Conservation (phyloP, 768 basidiomycete genomes). For the Tylopilus intermedius region DNA sequence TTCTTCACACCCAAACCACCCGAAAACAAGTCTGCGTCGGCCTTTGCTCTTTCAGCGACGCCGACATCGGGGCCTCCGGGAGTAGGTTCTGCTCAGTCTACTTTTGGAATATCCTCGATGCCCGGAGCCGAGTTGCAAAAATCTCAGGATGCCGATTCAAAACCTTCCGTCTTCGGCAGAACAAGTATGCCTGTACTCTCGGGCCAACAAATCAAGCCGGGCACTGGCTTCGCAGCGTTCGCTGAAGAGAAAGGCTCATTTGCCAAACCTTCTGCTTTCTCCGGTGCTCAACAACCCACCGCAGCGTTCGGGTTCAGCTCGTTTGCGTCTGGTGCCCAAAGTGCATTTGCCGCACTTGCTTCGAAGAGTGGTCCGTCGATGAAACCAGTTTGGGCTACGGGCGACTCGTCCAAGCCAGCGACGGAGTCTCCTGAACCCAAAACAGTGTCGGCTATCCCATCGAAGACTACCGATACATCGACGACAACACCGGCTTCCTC, state of each 20-base stretch:
- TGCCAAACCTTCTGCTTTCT: conserved; percentile 22
- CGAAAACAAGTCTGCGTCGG: conserved; percentile 34
- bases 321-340: conserved; percentile 29
- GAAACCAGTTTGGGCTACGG: conserved; percentile 22
- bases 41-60: conserved; percentile 29
- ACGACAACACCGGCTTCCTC: not conserved
- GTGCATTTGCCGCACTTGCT: conserved; percentile 25
- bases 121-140: conserved; percentile 14
- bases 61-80: conserved; percentile 21
- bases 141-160: conserved; percentile 22
- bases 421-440: conserved; percentile 12
- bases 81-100: conserved; percentile 20
- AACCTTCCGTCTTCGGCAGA: conserved; percentile 32
- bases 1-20: conserved; percentile 42
- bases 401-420: conserved; percentile 6
- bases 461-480: not conserved
- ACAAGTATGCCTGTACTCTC: conserved; percentile 7
- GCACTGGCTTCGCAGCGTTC: conserved; percentile 34
- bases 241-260: conserved; percentile 23
- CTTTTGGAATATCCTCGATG: conserved; percentile 37
- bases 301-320: conserved; percentile 30
- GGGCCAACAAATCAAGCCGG: conserved; percentile 28
- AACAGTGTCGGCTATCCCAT: conserved; percentile 11
- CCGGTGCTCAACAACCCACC: conserved; percentile 8
- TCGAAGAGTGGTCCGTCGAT: conserved; percentile 14